A percentile compares a stretch with the other conserved stretches of the same genome.
phyloP scores from a whole-genome alignment of 768 basidiomycete genomes.

The Sarcodon aspratus region DNA sequence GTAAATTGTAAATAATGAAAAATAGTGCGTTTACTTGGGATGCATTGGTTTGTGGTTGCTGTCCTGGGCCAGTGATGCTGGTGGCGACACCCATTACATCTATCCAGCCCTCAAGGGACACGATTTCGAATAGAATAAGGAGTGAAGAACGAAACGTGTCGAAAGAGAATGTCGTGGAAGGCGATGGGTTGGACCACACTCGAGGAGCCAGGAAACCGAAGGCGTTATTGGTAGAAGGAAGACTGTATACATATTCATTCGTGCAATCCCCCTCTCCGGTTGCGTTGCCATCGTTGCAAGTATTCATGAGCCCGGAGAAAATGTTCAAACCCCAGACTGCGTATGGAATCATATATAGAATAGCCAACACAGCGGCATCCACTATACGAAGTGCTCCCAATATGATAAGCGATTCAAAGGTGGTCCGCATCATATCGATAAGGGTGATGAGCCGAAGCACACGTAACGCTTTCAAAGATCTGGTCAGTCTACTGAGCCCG shows the following conservation, averaged over 20 bases:
- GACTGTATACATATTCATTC: conserved; percentile 59
- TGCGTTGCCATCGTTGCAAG: conserved; percentile 63
- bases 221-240: conserved; percentile 36
- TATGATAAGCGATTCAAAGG: conserved; percentile 81
- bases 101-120: conserved; percentile 95
- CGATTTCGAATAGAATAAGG: conserved; percentile 91
- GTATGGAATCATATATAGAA: conserved; percentile 87
- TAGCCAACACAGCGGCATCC: conserved; percentile 82
- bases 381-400: conserved; percentile 77
- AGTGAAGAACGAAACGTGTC: conserved; percentile 77
- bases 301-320: conserved; percentile 75
- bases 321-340: conserved; percentile 93
- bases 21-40: conserved; percentile 82
- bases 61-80: conserved; percentile 57
- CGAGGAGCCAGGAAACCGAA: conserved; percentile 72
- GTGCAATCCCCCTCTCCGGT: conserved; percentile 54
- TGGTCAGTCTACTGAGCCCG: conserved; percentile 70
- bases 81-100: conserved; percentile 81
- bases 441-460: conserved; percentile 86
- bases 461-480: conserved; percentile 79
- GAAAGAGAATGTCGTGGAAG: conserved; percentile 79
- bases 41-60: conserved; percentile 62
- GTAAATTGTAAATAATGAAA: conserved; percentile 82
- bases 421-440: conserved; percentile 74
- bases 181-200: conserved; percentile 81